Conservation (phyloP, 805 yeast species). For the Schwanniomyces vanrijiae region DNA sequence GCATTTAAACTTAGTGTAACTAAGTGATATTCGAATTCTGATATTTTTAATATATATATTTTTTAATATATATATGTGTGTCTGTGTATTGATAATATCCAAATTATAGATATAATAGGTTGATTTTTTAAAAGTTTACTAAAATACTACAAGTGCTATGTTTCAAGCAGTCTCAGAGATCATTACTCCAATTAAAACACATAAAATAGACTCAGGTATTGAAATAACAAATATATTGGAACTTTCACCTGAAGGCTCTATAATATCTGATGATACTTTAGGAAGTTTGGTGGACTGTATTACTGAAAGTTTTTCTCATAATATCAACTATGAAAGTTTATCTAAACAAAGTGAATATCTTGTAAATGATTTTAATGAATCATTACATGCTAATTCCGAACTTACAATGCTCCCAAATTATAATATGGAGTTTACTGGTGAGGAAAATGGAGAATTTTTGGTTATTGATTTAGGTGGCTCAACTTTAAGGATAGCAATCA, state of each 20-base stretch:
- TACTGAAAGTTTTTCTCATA: neutral
- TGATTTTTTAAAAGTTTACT: neutral
- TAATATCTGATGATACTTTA: neutral
- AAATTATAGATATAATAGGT: neutral
- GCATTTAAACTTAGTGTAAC: neutral
- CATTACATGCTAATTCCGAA: conserved; percentile 23
- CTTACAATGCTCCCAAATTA: conserved; percentile 42
- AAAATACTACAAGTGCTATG: neutral
- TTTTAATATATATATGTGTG: too few relatives aligned
- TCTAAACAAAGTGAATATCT: conserved; percentile 18
- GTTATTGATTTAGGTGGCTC: conserved; percentile 61
- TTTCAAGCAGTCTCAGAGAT: neutral
- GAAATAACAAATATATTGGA: neutral
- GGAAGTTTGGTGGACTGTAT: neutral
- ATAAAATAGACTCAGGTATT: neutral
- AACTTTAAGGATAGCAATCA: conserved; percentile 46
- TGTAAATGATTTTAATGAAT: conserved; percentile 26
- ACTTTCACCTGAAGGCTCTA: conserved; percentile 1
- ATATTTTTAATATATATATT: neutral
- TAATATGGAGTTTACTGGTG: conserved; percentile 38
- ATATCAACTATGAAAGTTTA: conserved; percentile 6
- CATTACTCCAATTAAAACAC: neutral
- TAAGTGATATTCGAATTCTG: neutral
- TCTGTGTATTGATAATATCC: neutral
- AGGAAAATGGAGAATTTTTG: conserved; percentile 37